These are phyloP conservation scores for Sesbania bispinosa DNA, from an alignment of 306 rosid genomes.

Conservation along the genomic window DNA sequence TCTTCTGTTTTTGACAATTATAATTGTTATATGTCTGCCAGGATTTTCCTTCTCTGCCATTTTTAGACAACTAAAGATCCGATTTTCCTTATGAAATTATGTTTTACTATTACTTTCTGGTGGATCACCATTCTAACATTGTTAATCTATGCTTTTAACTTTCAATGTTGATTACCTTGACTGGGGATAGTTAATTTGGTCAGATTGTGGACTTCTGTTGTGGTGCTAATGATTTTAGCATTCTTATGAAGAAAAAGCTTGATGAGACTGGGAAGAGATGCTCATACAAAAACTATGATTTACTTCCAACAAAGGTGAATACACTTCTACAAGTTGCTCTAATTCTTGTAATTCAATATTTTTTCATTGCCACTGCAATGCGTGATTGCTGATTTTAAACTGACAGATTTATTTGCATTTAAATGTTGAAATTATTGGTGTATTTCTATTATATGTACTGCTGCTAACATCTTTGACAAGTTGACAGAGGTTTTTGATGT, in stretches of 20 bases:
- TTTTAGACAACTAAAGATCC: not conserved
- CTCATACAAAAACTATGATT: conserved; percentile 66
- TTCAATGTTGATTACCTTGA: conserved; percentile 28
- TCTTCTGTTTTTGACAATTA: not conserved
- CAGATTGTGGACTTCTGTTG: conserved; percentile 98
- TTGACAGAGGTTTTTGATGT: not conserved
- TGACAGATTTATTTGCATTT: not conserved
- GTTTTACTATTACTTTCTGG: not conserved
- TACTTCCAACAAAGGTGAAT: conserved; percentile 79
- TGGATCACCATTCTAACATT: conserved; percentile 9
- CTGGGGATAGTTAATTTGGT: conserved; percentile 29
- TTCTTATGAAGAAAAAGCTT: conserved; percentile 73
- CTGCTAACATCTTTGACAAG: conserved; percentile 6
- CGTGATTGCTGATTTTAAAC: not conserved
- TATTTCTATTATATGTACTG: not conserved
- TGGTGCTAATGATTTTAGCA: conserved; percentile 92
- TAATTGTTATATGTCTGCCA: not conserved
- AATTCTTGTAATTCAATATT: not conserved
- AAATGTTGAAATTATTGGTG: not conserved
- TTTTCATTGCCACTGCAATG: not conserved
- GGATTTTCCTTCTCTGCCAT: not conserved
- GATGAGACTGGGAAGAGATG: conserved; percentile 79
- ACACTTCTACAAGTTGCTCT: not conserved
- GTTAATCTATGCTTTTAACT: not conserved
- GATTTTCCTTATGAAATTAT: conserved; percentile 2